Evolutionary conservation across 495 filamentous ascomycete species (phyloP), one percentile per base, ranked within the genome.

Genomic region (Annulohypoxylon stygium): DNA sequence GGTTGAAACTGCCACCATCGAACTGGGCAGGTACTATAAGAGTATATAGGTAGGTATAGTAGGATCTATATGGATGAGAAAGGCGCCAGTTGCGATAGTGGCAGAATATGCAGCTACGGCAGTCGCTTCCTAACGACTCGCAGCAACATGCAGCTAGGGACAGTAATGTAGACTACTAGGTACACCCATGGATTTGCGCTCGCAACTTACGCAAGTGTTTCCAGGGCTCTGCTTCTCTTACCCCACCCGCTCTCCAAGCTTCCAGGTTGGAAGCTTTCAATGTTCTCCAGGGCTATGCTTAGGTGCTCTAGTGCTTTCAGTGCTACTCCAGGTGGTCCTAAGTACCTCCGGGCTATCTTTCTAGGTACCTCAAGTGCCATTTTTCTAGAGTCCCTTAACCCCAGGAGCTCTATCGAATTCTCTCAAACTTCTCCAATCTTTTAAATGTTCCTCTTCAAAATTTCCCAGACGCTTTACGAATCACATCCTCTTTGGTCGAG

Each of bases 81-180:
- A 30, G 9, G 8, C 9, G 36, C 36, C 8, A 39, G 39, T 4
- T 47, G 4, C 5, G 48, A 51, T 51, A 51, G 48, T 53, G 20
- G 23, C n/a, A 25, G 20, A 25, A 20, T 57, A 57, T 57, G 53
- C 53, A 57, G 14, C 53, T 57, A 37, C 53, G 53, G 53, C 53
- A 57, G 33, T 57, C 53, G n/a, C 53, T 57, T 54, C 50, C 50
- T 57, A 57, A 57, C 53, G 20, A 57, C 51, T 11, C 26, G 51
- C 51, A 54, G 50, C 50, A 33, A 54, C 50, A 54, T 54, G 50
- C 50, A 54, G 50, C 50, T 54, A 54, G 25, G 50, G 50, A 47
- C 50, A 54, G 30, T 30, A 30, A 6, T 30, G 30, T 30, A 30
- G 20, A 23, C 20, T 23, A 23, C 20, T 23, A 23, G 20, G 20